A percentile compares a stretch with the other conserved stretches of the same genome.
phyloP scores from a whole-genome alignment of 2,329 filamentous ascomycete genomes.

The Dothideomycetes sp. region DNA sequence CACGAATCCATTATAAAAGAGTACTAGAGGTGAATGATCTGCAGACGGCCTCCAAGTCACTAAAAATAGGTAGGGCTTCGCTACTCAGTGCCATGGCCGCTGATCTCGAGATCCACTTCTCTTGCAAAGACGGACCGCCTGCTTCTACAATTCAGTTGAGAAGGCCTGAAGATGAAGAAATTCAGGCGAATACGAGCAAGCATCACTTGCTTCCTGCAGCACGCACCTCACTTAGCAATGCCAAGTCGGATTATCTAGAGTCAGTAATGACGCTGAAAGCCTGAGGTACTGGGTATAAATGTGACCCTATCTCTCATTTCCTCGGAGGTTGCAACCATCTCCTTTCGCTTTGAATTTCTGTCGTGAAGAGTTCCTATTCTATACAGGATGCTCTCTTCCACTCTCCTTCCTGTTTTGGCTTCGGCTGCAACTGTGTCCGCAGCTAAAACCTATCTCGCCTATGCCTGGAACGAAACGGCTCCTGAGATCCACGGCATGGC shows the following conservation, averaged over 20 bases:
- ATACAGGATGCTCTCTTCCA: not conserved
- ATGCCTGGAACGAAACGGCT: constrained; percentile 2
- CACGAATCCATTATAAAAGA: too few species aligned
- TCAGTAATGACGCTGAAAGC: not conserved
- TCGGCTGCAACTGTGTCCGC: not conserved
- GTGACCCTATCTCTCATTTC: not conserved
- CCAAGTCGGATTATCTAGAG: not conserved
- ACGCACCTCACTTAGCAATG: not conserved
- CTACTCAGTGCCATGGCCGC: too few species aligned
- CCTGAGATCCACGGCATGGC: constrained; percentile 1
- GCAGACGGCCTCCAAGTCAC: too few species aligned
- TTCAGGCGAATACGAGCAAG: not conserved
- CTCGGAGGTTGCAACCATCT: not conserved
- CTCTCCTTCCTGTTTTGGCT: not conserved
- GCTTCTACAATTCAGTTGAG: too few species aligned
- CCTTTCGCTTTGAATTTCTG: not conserved
- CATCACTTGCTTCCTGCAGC: not conserved
- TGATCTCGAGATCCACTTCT: not conserved
- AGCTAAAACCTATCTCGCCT: not conserved
- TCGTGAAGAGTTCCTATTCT: not conserved
- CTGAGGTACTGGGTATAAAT: not conserved
- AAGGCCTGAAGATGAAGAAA: not conserved
- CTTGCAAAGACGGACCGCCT: too few species aligned
- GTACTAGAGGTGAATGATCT: too few species aligned
- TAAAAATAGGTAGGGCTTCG: too few species aligned